A percentile compares a stretch with the other conserved stretches of the same genome.
phyloP scores from a whole-genome alignment of 495 filamentous ascomycete genomes.

The Aspergillus asperescens region DNA sequence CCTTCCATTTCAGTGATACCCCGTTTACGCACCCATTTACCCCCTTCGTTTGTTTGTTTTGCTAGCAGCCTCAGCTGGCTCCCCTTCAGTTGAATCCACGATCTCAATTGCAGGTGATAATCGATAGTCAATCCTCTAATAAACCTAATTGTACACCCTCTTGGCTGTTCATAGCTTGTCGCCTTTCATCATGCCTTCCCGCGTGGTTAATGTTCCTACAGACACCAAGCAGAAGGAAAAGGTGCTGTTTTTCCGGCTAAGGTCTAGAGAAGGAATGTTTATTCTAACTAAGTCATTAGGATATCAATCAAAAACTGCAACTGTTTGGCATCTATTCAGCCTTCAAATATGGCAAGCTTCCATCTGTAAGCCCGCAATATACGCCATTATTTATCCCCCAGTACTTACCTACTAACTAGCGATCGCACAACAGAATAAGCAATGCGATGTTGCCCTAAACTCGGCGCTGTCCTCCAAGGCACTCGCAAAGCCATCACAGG shows the following conservation, averaged over 20 bases:
- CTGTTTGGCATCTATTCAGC: constrained; percentile 87
- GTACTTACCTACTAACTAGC: constrained; percentile 6
- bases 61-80: constrained; percentile 12
- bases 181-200: constrained; percentile 34
- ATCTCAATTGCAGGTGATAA: constrained; percentile 3
- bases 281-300: too few relatives aligned
- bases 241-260: too few relatives aligned
- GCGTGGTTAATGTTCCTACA: constrained; percentile 59
- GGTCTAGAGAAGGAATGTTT: too few relatives aligned
- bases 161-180: constrained; percentile 8
- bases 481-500: constrained; percentile 63
- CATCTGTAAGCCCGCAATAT: constrained; percentile 61
- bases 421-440: constrained; percentile 60
- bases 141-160: background rate
- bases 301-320: constrained; percentile 93
- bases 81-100: background rate
- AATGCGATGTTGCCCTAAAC: constrained; percentile 93
- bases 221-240: constrained; percentile 56
- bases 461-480: constrained; percentile 65
- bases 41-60: constrained; percentile 17
- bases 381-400: background rate
- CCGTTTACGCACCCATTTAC: constrained; percentile 14
- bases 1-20: constrained; percentile 40
- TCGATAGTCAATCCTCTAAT: constrained; percentile 1
- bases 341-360: constrained; percentile 84